A percentile compares a stretch with the other conserved stretches of the same genome.
phyloP scores from a whole-genome alignment of 2,329 filamentous ascomycete species.

The Gremmenia infestans region DNA sequence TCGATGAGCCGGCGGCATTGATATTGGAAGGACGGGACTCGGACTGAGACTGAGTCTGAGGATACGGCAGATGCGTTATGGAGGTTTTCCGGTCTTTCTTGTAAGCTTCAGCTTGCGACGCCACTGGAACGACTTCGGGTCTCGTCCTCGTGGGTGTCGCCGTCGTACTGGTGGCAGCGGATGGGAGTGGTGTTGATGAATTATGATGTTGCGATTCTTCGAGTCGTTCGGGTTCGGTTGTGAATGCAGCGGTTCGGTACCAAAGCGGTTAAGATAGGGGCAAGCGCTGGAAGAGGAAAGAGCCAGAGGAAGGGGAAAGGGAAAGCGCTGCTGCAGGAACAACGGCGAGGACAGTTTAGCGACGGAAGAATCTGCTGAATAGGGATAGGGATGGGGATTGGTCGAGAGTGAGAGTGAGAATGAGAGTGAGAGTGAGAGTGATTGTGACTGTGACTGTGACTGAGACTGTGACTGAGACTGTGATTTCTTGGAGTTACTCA shows the following conservation, averaged over 20 bases:
- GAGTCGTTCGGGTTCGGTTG: background rate
- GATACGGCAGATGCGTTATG: slow-evolving; percentile 9
- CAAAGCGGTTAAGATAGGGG: background rate
- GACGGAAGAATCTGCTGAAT: background rate
- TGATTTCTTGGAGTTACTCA: background rate
- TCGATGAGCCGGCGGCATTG: slow-evolving; percentile 16
- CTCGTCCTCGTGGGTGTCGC: slow-evolving; percentile 13
- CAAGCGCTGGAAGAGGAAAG: background rate
- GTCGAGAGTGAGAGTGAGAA: background rate
- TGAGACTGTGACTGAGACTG: background rate
- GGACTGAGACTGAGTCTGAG: background rate
- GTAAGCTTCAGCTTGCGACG: slow-evolving; percentile 24
- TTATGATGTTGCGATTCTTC: background rate
- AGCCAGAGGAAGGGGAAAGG: background rate
- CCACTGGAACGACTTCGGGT: slow-evolving; percentile 24
- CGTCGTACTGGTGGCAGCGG: slow-evolving; percentile 2
- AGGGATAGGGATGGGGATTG: no score
- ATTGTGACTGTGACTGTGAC: background rate
- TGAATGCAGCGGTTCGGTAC: background rate
- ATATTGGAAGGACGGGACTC: slow-evolving; percentile 7
- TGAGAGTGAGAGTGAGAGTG: background rate
- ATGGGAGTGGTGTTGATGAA: background rate
- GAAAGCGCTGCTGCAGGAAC: background rate
- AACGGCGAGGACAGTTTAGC: background rate
- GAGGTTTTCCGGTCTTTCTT: slow-evolving; percentile 15